Evolutionary conservation across 108 stramenopile genomes (phyloP), one percentile per base, ranked within the genome.

Genomic region (Phaeodactylum tricornutum): DNA sequence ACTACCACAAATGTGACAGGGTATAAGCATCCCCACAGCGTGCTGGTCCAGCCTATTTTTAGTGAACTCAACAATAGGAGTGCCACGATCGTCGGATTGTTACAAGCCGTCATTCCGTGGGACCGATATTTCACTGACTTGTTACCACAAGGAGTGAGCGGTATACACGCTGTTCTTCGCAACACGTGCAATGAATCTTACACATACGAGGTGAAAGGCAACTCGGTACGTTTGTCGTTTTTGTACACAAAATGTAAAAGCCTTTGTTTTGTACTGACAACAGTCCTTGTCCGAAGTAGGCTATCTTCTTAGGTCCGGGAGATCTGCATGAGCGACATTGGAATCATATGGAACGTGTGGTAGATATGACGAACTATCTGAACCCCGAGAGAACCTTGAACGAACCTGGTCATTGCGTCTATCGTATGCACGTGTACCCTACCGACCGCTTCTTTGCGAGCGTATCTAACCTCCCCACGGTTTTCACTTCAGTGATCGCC

Each of bases 161-260:
- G 41, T 6, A 43, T 67, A 7, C 26, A 25, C 16, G 50, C 34
- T 15, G 57, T 65, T 14, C 19, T 65, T 33, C 34, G 46, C 51
- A 50, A 52, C 19, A 26, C 23, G 7, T 42, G 56, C 40, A 68
- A 62, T 7, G 55, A 71, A 25, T 14, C 37, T 11, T 72, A 60
- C 41, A 78, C 61, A 8, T 84, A 65, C 34, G 20, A 25, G 4
- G 46, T 86, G 31, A 58, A 61, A 16, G 76, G 74, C 0, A 50
- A 36, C n/a, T 38, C 34, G 50, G 50, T 52, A 38, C 7, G 50
- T 45, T 3, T n/a, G n/a, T n/a, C n/a, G n/a, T n/a, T n/a, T n/a
- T n/a, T n/a, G n/a, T n/a, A n/a, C n/a, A n/a, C n/a, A n/a, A n/a
- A n/a, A n/a, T n/a, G n/a, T n/a, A n/a, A n/a, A n/a, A n/a, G n/a